Base-by-base conservation (phyloP, 495 filamentous ascomycete species). In the Copromyces sp. region DNA sequence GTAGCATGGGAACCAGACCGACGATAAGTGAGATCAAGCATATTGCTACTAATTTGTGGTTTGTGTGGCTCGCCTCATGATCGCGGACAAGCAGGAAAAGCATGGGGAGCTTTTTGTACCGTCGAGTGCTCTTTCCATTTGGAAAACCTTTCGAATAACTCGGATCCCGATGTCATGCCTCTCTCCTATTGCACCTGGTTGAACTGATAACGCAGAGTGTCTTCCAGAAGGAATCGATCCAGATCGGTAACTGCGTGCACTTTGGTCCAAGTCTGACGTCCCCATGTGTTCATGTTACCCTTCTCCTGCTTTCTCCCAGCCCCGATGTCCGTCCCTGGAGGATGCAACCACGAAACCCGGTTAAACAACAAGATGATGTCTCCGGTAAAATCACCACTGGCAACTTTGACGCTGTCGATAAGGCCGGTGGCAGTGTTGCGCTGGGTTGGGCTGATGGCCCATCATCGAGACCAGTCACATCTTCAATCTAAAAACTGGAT, bases 111-210 rank as follows among this genome's bases (percentile, higher is more conserved):
- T 59, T 4, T 32, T 24, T 6, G 4, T 16, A 61, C 8, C 12
- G 24, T 35, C 24, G 32, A 61, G 24, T 61, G 5, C 29, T 61
- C 5, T 7, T 61, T 3, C 5, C 3, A 8, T 4, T 16, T 16
- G 12, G 0, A 0, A 32, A 7, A 59, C 1, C 2, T 1, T 32
- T 16, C 11, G 24, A 2, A 0, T 32, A 16, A 14, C 12, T 32
- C 53, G 24, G 24, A 35, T 14, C 14, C 3, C 14, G 14, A 2
- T 35, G 12, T 0, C 24, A 59, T 20, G 0, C 4, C 29, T 59
- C 0, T 59, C 9, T 53, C 5, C 2, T 20, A 61, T 5, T 2
- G n/a, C 53, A 61, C 5, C 29, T 35, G 53, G 29, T 35, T 61
- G 4, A 7, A 32, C 1, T 35, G 24, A 61, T 0, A 61, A 32